Percentiles rank a stretch among this genome's conserved stretches.
phyloP scores from a whole-genome alignment of 2,329 filamentous ascomycete species.

The Zasmidium citrigriseum region DNA sequence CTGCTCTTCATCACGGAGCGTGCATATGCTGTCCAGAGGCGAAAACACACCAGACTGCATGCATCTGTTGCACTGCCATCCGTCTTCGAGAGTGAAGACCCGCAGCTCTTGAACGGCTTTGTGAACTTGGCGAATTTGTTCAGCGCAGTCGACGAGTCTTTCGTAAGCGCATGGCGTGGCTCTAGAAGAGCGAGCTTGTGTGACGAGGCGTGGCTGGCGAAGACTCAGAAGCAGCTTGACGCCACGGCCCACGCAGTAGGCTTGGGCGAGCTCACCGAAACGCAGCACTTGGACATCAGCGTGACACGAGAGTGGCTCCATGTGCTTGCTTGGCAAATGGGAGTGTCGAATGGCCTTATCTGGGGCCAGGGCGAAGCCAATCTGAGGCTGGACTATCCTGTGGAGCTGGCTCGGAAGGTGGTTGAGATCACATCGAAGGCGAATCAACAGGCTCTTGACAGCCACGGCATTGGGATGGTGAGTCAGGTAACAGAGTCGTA shows the following conservation, averaged over 20 bases:
- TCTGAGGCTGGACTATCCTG: constrained; percentile 38
- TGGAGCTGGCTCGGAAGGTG: constrained; percentile 37
- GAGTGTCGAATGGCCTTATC: constrained; percentile 38
- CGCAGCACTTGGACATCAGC: constrained; percentile 37
- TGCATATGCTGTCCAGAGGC: constrained; percentile 38
- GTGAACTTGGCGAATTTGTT: constrained; percentile 38
- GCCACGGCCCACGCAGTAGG: constrained; percentile 28
- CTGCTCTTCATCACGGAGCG: constrained; percentile 39
- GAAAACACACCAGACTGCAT: constrained; percentile 36
- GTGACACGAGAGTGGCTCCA: constrained; percentile 39
- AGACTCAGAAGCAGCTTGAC: constrained; percentile 37
- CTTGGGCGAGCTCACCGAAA: constrained; percentile 33
- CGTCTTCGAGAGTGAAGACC: constrained; percentile 37
- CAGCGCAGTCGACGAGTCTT: constrained; percentile 37
- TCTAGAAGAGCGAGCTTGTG: constrained; percentile 35
- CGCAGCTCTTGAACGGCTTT: constrained; percentile 36
- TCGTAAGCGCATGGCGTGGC: constrained; percentile 38
- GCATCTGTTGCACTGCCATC: constrained; percentile 32
- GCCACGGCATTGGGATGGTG: constrained; percentile 40
- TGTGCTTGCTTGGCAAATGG: constrained; percentile 40
- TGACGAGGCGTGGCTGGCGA: constrained; percentile 35
- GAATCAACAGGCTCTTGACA: constrained; percentile 32
- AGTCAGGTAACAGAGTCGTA: constrained; percentile 3
- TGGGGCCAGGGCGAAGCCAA: constrained; percentile 36
- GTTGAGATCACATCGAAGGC: constrained; percentile 34